Conservation (phyloP, 1,284 basidiomycete genomes). For the Sporisorium scitamineum region DNA sequence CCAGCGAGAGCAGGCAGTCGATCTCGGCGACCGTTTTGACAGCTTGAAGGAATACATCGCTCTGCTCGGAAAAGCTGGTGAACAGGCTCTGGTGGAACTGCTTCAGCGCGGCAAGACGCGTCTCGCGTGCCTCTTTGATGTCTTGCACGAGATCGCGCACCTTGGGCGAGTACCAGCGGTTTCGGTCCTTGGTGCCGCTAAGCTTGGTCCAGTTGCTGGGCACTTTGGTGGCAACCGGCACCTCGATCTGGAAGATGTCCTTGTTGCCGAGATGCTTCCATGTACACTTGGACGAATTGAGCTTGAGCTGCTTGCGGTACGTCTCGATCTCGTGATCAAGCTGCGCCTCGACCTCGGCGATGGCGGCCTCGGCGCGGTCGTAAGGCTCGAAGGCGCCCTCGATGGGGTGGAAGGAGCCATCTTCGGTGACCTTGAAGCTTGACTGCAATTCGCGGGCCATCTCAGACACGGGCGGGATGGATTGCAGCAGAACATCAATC, state of each 20-base stretch:
- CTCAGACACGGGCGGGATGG: constrained; percentile 58
- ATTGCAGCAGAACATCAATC: constrained; percentile 43
- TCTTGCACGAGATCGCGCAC: constrained; percentile 65
- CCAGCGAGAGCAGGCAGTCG: constrained; percentile 92
- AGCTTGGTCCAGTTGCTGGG: constrained; percentile 64
- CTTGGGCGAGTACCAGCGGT: constrained; percentile 66
- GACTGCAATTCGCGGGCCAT: constrained; percentile 54
- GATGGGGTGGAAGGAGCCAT: constrained; percentile 64
- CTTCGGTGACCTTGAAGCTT: constrained; percentile 58
- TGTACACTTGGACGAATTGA: constrained; percentile 46
- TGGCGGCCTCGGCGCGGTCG: constrained; percentile 55
- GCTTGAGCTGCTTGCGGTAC: constrained; percentile 54
- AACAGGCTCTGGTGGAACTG: constrained; percentile 70
- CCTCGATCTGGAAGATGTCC: constrained; percentile 68
- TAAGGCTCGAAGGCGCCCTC: constrained; percentile 54
- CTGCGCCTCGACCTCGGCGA: constrained; percentile 55
- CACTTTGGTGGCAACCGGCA: constrained; percentile 62
- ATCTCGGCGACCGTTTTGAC: constrained; percentile 81
- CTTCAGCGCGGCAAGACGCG: constrained; percentile 64
- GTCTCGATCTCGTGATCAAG: constrained; percentile 58
- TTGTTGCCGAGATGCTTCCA: constrained; percentile 69
- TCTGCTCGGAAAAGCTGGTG: constrained; percentile 87
- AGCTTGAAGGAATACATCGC: constrained; percentile 54
- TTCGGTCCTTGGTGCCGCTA: constrained; percentile 64
- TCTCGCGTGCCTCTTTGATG: constrained; percentile 68